A percentile compares a stretch with the other conserved stretches of the same genome.
phyloP scores from a whole-genome alignment of 306 rosid genomes.

The Pyrus bretschneideri region DNA sequence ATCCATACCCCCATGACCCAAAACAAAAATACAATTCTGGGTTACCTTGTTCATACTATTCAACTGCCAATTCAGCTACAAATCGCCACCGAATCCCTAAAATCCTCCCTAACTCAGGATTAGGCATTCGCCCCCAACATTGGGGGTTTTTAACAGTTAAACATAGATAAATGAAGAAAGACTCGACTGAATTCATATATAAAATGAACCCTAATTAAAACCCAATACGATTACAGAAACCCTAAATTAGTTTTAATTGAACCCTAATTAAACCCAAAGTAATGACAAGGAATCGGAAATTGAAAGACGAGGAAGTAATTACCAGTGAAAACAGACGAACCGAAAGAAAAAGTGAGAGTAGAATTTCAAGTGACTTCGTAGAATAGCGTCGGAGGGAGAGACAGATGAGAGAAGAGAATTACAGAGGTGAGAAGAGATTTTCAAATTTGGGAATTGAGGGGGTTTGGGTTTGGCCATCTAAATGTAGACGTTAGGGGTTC shows the following conservation, averaged over 20 bases:
- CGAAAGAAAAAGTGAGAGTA: not conserved
- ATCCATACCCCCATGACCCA: not conserved
- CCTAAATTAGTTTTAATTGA: not conserved
- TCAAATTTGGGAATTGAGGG: not conserved
- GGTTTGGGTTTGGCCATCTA: too few relatives aligned
- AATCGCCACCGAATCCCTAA: not conserved
- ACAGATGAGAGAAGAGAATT: not conserved
- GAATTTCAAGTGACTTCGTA: not conserved
- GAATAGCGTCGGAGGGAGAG: not conserved
- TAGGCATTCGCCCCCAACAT: not conserved
- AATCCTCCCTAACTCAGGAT: not conserved
- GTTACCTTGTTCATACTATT: not conserved
- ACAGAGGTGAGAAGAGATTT: not conserved
- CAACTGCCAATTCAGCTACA: not conserved
- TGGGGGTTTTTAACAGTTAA: not conserved
- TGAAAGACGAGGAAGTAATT: not conserved
- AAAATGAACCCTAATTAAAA: not conserved
- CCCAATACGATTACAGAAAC: not conserved
- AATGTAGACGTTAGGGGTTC: not conserved
- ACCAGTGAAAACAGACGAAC: not conserved
- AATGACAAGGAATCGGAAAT: not conserved
- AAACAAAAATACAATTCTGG: not conserved
- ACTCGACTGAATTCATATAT: not conserved
- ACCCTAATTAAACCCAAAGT: not conserved
- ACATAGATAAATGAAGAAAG: not conserved